Base-by-base conservation (phyloP, 2,329 filamentous ascomycete genomes). In the Hypoxylon sp. region DNA sequence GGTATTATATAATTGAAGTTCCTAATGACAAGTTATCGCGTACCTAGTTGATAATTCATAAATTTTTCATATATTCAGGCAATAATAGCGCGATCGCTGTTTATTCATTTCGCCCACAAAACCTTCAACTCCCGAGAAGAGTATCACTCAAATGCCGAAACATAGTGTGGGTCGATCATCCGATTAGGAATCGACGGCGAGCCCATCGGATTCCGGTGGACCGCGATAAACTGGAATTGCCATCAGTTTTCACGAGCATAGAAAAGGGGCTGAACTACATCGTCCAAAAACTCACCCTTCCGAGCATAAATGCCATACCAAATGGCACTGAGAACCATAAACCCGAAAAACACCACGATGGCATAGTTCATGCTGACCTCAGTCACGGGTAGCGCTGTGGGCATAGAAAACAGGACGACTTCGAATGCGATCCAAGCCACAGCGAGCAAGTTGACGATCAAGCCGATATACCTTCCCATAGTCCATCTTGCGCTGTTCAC, bases 271-370 rank as follows among this genome's bases (percentile, higher is more conserved):
- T 5, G 5, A 16, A 11, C 5, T 9, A 32, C 3, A 23, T 55
- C 14, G 16, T 46, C 1, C 1, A 29, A 11, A 16, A 16, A 77
- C 79, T 74, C 73, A 85, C 84, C 80, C 75, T 83, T 85, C 52
- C 81, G 78, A 48, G 84, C 85, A 76, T 85, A 81, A 5, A 83
- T 69, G 0, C 75, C 70, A 73, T 87, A 88, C 84, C 84, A 87
- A 5, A 79, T 68, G 0, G 78, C 82, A 16, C 74, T 75, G 3
- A 77, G 52, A 27, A 60, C 71, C 74, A 75, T 71, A 59, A 77
- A 74, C 1, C 72, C 75, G 19, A 84, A 80, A 65, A 89, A 84
- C 2, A 89, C 86, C 0, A 88, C 86, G 43, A 80, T 81, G 1
- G 85, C 85, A 71, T 88, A 88, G 67, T 88, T 77, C 74, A 75